These are phyloP conservation scores for Vitis rotundifolia DNA, from an alignment of 164 flowering plant species.

Conservation along the genomic window DNA sequence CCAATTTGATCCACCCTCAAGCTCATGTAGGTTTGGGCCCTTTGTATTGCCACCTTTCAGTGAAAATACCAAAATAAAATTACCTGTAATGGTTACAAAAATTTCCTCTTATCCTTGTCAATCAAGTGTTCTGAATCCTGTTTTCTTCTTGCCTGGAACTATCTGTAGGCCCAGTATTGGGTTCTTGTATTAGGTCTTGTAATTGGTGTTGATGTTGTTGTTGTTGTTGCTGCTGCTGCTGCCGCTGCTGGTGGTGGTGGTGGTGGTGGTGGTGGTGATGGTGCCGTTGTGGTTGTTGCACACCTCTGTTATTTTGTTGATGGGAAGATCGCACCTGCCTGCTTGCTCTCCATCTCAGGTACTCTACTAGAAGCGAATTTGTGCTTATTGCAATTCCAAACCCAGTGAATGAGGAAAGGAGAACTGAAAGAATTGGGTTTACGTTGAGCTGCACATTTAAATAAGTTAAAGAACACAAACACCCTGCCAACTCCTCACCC, in stretches of 20 bases:
- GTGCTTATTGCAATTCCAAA: conserved; percentile 80
- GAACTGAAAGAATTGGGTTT: conserved; percentile 62
- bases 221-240: too few species aligned
- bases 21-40: too few species aligned
- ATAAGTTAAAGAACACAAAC: not conserved
- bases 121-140: too few species aligned
- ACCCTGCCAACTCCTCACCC: not conserved
- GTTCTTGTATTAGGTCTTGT: too few species aligned
- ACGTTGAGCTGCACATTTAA: conserved; percentile 62
- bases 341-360: conserved; percentile 62
- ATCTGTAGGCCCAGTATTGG: too few species aligned
- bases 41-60: too few species aligned
- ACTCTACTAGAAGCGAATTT: conserved; percentile 72
- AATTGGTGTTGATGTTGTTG: too few species aligned
- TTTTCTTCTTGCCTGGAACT: too few species aligned
- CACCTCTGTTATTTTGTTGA: conserved; percentile 29
- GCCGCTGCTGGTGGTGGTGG: not conserved
- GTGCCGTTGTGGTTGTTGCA: conserved; percentile 26
- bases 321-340: conserved; percentile 26
- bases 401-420: conserved; percentile 84
- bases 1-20: too few species aligned
- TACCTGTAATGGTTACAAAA: too few species aligned
- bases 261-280: conserved; percentile 12
- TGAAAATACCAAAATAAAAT: too few species aligned
- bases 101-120: too few species aligned